Evolutionary conservation across 768 basidiomycete genomes (phyloP), one percentile per base, ranked within the genome.

Genomic region (Multifurca ochricompacta): DNA sequence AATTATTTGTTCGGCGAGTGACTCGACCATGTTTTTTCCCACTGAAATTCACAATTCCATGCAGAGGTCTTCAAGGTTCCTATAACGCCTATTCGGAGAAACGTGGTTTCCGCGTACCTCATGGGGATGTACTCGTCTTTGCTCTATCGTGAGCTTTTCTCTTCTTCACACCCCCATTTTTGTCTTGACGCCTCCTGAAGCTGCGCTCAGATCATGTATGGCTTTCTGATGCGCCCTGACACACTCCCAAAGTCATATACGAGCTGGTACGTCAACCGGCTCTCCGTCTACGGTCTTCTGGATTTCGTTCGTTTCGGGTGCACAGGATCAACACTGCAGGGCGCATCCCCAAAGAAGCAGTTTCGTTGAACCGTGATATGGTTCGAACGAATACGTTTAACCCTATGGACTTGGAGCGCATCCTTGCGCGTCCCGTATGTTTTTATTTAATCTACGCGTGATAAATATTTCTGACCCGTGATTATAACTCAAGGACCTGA

Each of bases 141-240:
- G 75, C 82, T 2, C 62, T 92, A 6, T 80, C 81, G 85, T 89
- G 63, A 16, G 78, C n/a, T n/a, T n/a, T 67, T 9, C 23, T 44
- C 2, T 28, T 39, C 13, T 25, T 21, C 16, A 10, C 10, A 19
- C 8, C 8, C 6, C 27, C 13, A 6, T 50, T 21, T 13, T 4
- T 30, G n/a, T 11, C 10, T 42, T 49, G 21, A 46, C 32, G 6
- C 30, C 32, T 30, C 7, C 13, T 23, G 5, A 27, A 89, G 87
- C n/a, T 94, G 83, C 62, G 84, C 82, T 2, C 92, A 95, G 67
- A 96, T 97, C 65, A 71, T 92, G 68, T 94, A 90, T 64, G 82
- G 74, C 1, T 87, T 82, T 64, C 71, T 91, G 19, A 63, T 90
- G 37, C 76, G 85, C 32, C 91, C 89, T 13, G 90, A 93, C 57